Base-by-base conservation (phyloP, 2,329 filamentous ascomycete genomes). In the Colletotrichum lupini region DNA sequence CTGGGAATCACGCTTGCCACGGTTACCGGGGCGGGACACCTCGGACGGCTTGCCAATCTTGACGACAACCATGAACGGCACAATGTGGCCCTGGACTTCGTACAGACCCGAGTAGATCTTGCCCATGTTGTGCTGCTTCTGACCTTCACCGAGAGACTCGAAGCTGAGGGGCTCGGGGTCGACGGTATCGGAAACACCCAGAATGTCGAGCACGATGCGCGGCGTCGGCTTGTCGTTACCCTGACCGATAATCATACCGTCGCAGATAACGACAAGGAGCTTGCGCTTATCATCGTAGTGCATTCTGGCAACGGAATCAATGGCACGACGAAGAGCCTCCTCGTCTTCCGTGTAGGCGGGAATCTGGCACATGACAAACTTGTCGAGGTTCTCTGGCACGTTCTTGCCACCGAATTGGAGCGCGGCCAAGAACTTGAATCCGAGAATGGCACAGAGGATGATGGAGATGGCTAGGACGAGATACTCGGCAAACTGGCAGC, bases 201-300 rank as follows among this genome's bases (percentile, higher is more conserved):
- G 88, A 86, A 99, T 99, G 79, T 99, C 97, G 67, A 99, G 89
- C 28, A 99, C 95, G 77, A 99, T 99, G 74, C 95, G 92, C 56
- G 97, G 97, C 0, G 97, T 99, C 7, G 97, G 95, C 74, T 95
- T 91, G 82, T 99, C 97, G 83, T 99, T 99, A 80, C 97, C 97
- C 85, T 98, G 95, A 79, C 97, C 97, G 76, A 99, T 97, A 86
- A 99, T 99, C 96, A 99, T 98, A 84, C 97, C 97, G 80, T 99
- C 97, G 79, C 97, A 99, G 76, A 99, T 88, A 74, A 99, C 89
- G 76, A 98, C 91, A 30, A 99, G 87, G 14, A 99, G 89, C 87
- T 99, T 99, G 80, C 97, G 94, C 87, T 99, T 99, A 81, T 99
- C 96, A 79, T 99, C 97, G 80, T 99, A 99, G 77, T 92, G 92